Percentiles rank a stretch among this genome's conserved stretches.
phyloP scores from a whole-genome alignment of 495 filamentous ascomycete species.

The Lepidopterella palustris region DNA sequence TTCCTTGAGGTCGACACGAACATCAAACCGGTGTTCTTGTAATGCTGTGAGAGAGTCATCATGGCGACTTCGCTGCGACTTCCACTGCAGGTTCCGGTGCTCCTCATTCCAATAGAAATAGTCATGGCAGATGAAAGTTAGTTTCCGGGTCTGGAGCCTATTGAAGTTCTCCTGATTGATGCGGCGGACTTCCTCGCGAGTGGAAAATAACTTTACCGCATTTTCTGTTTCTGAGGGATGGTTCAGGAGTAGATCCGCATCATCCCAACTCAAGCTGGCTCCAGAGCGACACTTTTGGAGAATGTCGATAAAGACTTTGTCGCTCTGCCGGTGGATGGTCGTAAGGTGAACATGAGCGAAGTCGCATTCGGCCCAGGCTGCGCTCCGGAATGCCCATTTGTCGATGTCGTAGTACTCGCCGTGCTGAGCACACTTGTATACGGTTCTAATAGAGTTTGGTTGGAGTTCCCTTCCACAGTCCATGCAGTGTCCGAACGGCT shows the following conservation, averaged over 20 bases:
- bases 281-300: constrained; percentile 49
- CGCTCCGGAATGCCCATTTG: constrained; percentile 34
- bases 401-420: constrained; percentile 20
- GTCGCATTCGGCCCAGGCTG: constrained; percentile 35
- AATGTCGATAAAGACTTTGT: constrained; percentile 44
- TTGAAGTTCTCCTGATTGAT: constrained; percentile 23
- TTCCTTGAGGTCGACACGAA: constrained; percentile 36
- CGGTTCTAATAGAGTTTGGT: constrained; percentile 6
- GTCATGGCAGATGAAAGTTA: constrained; percentile 25
- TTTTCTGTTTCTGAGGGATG: constrained; percentile 39
- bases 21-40: constrained; percentile 30
- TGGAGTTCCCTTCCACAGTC: constrained; percentile 32
- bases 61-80: constrained; percentile 18
- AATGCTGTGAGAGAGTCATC: constrained; percentile 11
- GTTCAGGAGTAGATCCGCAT: constrained; percentile 43
- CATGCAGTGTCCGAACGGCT: constrained; percentile 37
- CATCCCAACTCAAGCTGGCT: constrained; percentile 29
- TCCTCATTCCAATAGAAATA: constrained; percentile 23
- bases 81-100: constrained; percentile 18
- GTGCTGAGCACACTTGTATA: constrained; percentile 13
- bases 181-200: constrained; percentile 32
- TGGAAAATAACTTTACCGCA: constrained; percentile 44
- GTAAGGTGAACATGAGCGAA: constrained; percentile 40
- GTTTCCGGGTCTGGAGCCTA: constrained; percentile 25
- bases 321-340: constrained; percentile 49